These are phyloP conservation scores for Calonectria pteridis DNA, from an alignment of 2,329 filamentous ascomycete species.

Conservation along the genomic window DNA sequence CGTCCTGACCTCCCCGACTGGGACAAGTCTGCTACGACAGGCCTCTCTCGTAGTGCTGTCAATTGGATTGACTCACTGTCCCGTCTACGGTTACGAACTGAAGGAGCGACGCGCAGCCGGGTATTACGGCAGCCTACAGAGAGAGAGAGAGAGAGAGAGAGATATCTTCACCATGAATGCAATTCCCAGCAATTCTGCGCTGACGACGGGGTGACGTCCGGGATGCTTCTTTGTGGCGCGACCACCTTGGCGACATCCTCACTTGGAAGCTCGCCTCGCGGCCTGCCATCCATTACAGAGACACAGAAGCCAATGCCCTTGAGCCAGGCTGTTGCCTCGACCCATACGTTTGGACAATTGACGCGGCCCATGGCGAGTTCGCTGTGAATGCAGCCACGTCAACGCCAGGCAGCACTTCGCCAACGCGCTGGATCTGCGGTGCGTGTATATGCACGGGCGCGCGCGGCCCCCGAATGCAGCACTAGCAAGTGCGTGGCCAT, in stretches of 20 bases:
- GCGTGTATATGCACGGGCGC: not conserved
- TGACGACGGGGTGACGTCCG: conserved; percentile 13
- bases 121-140: not conserved
- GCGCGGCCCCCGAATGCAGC: not conserved
- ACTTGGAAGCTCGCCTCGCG: not conserved
- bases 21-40: not conserved
- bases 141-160: no score
- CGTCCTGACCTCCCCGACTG: conserved; percentile 20
- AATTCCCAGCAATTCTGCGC: not conserved
- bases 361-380: not conserved
- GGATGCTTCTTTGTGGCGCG: not conserved
- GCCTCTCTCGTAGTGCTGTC: not conserved
- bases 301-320: not conserved
- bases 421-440: not conserved
- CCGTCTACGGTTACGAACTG: not conserved
- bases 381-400: not conserved
- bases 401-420: conserved; percentile 5
- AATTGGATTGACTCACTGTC: not conserved
- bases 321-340: not conserved
- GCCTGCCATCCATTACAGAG: not conserved
- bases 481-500: not conserved
- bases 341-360: not conserved
- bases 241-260: not conserved
- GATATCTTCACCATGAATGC: not conserved
- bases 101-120: conserved; percentile 11